Base-by-base conservation (phyloP, 169 alveolate genomes). In the Cryptosporidium sp. region DNA sequence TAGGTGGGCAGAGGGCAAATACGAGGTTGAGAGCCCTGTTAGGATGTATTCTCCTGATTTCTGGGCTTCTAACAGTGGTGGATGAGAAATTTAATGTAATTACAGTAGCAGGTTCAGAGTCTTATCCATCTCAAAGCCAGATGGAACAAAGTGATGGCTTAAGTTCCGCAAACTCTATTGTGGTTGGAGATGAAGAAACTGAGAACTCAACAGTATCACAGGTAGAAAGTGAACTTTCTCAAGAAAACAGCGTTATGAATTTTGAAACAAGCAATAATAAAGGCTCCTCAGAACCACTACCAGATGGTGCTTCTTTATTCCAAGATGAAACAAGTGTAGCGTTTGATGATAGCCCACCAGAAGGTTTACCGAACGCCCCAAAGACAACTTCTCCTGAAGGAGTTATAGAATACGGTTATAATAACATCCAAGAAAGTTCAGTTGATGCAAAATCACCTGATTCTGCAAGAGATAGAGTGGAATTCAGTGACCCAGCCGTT, bases 271-370 rank as follows among this genome's bases (percentile, higher is more conserved):
- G 41, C 65, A 33, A 26, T 26, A 16, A 23, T 29, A 52, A 52
- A 10, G 26, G 52, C 18, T 73, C 89, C 21, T 41, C 69, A 23
- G 75, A 62, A 37, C 45, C 43, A 18, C 23, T 31, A n/a, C 75
- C 89, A 23, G 80, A 62, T 9, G 89, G 89, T 59, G 89, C 71
- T 2, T 80, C 89, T 29, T 67, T 80, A n/a, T 16, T 35, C 5
- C 18, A 59, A 8, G 89, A 62, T 21, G 89, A 80, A 0, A n/a
- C 89, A 0, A 74, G 65, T 55, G 33, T 62, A 31, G 62, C 50
- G 41, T 29, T 31, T 21, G 35, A 16, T 6, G 68, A 41, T 4
- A 16, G 29, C 48, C 21, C 58, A 37, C 69, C 69, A 37, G 39
- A 59, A 2, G 50, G 39, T 16, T 4, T 41, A 43, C 67, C 35